These are phyloP conservation scores for Thermochaetoides thermophila DNA, from an alignment of 495 filamentous ascomycete genomes.

Conservation along the genomic window DNA sequence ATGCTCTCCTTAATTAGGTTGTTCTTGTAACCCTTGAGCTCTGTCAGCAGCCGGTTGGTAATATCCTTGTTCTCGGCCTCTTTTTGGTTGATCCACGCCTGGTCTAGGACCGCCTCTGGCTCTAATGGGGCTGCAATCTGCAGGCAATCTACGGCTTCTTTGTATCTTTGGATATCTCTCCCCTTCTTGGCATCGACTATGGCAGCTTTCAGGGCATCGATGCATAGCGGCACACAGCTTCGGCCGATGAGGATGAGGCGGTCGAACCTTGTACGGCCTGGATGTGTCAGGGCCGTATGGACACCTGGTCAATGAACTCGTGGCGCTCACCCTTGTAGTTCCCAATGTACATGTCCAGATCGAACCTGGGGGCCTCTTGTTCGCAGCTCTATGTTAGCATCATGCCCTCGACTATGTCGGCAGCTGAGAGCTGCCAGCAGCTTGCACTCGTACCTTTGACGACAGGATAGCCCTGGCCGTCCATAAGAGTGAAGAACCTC, in stretches of 20 bases:
- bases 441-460: no score
- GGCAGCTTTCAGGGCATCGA: slow-evolving; percentile 70
- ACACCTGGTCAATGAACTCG: not conserved
- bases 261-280: slow-evolving; percentile 60
- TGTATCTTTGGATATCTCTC: slow-evolving; percentile 58
- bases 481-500: not conserved
- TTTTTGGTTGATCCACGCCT: slow-evolving; percentile 51
- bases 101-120: slow-evolving; percentile 48
- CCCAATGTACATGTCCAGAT: slow-evolving; percentile 80
- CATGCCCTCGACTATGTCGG: not conserved
- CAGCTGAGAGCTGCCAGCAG: not conserved
- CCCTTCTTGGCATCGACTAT: slow-evolving; percentile 63
- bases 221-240: slow-evolving; percentile 57
- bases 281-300: slow-evolving; percentile 11
- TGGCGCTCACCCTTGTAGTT: slow-evolving; percentile 62
- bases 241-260: slow-evolving; percentile 69
- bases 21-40: slow-evolving; percentile 89
- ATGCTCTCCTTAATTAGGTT: slow-evolving; percentile 97
- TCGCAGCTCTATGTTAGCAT: not conserved
- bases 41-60: slow-evolving; percentile 57
- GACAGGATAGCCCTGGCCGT: not conserved
- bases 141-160: slow-evolving; percentile 50
- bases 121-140: slow-evolving; percentile 49
- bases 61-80: slow-evolving; percentile 49
- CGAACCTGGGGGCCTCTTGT: slow-evolving; percentile 75